Conservation (phyloP, 495 filamentous ascomycete genomes). For the Neurospora sp. region DNA sequence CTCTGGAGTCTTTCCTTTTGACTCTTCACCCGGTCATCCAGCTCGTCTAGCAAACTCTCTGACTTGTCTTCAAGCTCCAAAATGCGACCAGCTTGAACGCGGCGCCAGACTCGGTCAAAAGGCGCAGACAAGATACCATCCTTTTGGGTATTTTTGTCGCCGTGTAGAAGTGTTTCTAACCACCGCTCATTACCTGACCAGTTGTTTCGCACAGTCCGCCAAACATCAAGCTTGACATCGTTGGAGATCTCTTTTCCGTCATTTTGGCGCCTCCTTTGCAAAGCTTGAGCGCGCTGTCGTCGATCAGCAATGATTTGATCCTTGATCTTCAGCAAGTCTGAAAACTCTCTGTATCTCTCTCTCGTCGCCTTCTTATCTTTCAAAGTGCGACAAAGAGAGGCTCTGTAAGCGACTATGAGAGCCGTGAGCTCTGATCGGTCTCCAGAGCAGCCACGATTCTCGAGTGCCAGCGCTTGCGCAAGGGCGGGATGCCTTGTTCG, state of each 20-base stretch:
- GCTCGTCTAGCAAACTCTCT: constrained; percentile 45
- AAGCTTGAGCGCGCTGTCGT: constrained; percentile 29
- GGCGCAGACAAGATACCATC: constrained; percentile 54
- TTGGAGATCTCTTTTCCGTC: constrained; percentile 20
- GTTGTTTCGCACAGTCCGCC: constrained; percentile 50
- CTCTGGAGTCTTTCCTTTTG: constrained; percentile 55
- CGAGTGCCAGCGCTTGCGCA: constrained; percentile 53
- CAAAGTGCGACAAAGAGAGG: constrained; percentile 44
- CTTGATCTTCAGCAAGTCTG: constrained; percentile 44
- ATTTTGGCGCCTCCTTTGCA: constrained; percentile 3
- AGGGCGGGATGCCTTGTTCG: constrained; percentile 28
- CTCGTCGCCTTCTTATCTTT: constrained; percentile 46
- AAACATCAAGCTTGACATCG: constrained; percentile 30
- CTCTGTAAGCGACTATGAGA: constrained; percentile 64
- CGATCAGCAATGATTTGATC: constrained; percentile 31
- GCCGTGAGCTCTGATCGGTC: constrained; percentile 53
- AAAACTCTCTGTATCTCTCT: constrained; percentile 45
- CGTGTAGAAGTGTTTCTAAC: constrained; percentile 55
- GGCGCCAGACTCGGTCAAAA: constrained; percentile 59
- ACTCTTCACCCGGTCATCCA: constrained; percentile 48
- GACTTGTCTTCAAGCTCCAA: constrained; percentile 38
- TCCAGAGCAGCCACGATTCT: constrained; percentile 46
- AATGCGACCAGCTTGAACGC: constrained; percentile 45
- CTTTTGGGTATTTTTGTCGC: constrained; percentile 45
- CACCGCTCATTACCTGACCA: constrained; percentile 68